phyloP scores from a whole-genome alignment of 1,139 yeast genomes.

The Saccharomyces hybrid region DNA sequence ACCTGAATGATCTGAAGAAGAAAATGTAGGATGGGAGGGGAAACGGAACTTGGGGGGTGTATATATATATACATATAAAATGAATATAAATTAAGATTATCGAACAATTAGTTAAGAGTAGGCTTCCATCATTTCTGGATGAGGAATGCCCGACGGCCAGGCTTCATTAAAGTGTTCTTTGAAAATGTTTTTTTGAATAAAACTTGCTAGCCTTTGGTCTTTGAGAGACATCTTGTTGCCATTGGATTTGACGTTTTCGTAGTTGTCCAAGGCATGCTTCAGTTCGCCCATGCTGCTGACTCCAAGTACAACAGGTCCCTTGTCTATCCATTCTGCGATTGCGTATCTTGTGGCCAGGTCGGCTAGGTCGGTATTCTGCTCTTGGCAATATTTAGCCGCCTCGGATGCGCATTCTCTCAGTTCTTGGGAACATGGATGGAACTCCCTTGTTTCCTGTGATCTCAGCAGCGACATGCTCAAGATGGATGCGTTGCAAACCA shows the following conservation, averaged over 20 bases:
- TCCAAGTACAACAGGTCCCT: constrained; percentile 65
- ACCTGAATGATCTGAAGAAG: neutral
- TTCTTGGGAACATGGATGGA: constrained; percentile 71
- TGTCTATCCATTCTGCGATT: constrained; percentile 45
- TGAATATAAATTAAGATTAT: neutral
- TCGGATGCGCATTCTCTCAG: constrained; percentile 46
- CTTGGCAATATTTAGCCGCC: constrained; percentile 39
- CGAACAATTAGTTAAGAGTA: neutral
- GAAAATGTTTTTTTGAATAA: constrained; percentile 43
- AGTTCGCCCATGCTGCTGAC: constrained; percentile 58
- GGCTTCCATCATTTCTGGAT: neutral
- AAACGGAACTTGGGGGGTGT: neutral
- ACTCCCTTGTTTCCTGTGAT: constrained; percentile 54
- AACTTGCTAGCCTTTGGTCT: constrained; percentile 39
- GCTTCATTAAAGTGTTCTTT: constrained; percentile 52
- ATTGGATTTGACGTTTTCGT: constrained; percentile 40
- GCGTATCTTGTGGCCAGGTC: constrained; percentile 78
- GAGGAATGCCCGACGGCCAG: constrained; percentile 50
- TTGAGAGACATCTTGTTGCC: constrained; percentile 30
- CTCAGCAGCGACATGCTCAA: constrained; percentile 81
- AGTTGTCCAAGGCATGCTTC: constrained; percentile 51
- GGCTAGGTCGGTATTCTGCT: constrained; percentile 57
- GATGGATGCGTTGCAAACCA: constrained; percentile 72
- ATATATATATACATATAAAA: neutral
- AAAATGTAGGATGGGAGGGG: constrained; percentile 1